Evolutionary conservation across 805 yeast species (phyloP), one percentile per base, ranked within the genome.

Genomic region (Lachancea fermentati): DNA sequence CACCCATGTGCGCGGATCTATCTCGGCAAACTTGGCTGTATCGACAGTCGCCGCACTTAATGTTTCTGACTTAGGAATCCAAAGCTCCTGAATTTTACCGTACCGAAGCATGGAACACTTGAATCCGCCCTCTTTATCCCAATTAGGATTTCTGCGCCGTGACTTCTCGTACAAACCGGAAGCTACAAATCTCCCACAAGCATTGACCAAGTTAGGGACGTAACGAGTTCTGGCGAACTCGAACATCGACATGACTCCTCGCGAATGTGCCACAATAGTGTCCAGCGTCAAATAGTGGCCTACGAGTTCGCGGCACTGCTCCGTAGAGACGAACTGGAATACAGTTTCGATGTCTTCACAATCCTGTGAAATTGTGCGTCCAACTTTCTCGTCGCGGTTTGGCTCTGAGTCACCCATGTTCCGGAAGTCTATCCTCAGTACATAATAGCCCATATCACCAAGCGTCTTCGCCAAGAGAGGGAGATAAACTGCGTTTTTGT

Each of bases 391-490:
- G 28, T 55, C 58, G 9, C 39, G 43, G 42, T 56, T 56, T 3
- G 47, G 79, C 17, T 75, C 81, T 3, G 95, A 85, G 42, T 74
- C 77, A 1, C 97, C 97, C 59, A 93, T 81, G 5, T 82, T 84
- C 41, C 96, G 70, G 53, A 89, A 88, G 60, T 89, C 97, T 49
- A 88, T 79, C 48, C 97, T 67, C 36, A 86, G 69, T 3, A 82
- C 74, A 54, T 71, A 77, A 41, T 77, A 66, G 0, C 94, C 95
- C 43, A 73, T 57, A 12, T 72, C 71, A 2, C 88, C 79, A 40
- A 89, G 58, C 18, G 61, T 63, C 19, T 73, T 72, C 0, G 94
- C 89, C 32, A 86, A 60, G 12, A 63, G 51, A 18, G 75, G 73
- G 47, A 82, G 87, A 60, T 82, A 88, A 44, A 85, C 78, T 57